A percentile compares a stretch with the other conserved stretches of the same genome.
These are phyloP conservation scores for Citrullus mucosospermus DNA, from an alignment of 306 rosid genomes.

Conservation along the genomic window DNA sequence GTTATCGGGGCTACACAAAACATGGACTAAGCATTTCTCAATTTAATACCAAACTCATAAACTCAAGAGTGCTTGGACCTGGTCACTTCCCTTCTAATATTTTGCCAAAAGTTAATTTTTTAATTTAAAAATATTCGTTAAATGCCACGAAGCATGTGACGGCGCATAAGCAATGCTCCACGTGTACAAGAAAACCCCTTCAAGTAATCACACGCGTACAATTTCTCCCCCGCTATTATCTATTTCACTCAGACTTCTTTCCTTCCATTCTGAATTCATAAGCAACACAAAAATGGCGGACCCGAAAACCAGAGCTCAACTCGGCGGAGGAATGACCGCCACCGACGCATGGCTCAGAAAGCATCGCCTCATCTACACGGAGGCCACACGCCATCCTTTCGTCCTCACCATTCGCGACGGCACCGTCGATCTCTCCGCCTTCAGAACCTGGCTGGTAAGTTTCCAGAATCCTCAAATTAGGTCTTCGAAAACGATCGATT, in stretches of 20 bases:
- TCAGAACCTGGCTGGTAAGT: conserved; percentile 63
- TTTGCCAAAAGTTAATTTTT: too few relatives aligned
- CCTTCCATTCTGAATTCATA: background rate
- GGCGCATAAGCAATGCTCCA: background rate
- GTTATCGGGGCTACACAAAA: too few relatives aligned
- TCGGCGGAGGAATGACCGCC: conserved; percentile 8
- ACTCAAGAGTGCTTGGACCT: too few relatives aligned
- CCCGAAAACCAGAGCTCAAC: background rate
- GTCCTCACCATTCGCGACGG: conserved; percentile 53
- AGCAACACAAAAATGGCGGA: background rate
- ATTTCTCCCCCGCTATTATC: background rate
- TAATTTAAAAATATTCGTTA: too few relatives aligned
- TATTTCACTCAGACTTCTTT: background rate
- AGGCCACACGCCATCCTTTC: conserved; percentile 70
- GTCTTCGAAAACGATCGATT: background rate
- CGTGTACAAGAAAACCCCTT: background rate
- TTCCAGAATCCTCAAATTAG: background rate
- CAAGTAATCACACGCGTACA: background rate
- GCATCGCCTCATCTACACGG: conserved; percentile 40
- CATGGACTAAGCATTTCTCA: too few relatives aligned
- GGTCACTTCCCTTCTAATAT: too few relatives aligned
- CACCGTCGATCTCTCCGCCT: conserved; percentile 42
- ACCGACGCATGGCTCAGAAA: conserved; percentile 50
- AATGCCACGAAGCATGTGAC: background rate
- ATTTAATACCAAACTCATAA: too few relatives aligned